Evolutionary conservation across 495 filamentous ascomycete genomes (phyloP).

Genomic region (Penicillium chermesinum): DNA sequence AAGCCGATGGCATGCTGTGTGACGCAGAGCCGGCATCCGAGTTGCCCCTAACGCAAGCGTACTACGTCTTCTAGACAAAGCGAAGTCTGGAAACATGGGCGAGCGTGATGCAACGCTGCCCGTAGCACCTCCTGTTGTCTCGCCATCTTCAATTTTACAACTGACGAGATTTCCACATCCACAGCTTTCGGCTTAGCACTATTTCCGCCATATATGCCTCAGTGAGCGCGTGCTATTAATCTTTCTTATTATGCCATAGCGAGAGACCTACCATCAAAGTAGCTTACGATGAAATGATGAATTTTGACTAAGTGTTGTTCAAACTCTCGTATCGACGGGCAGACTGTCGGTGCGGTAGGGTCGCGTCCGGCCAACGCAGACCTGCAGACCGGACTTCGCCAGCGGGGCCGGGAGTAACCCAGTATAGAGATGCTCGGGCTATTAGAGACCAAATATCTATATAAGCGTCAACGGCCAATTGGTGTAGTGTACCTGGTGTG

Average conservation of each 20-base stretch:
- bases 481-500: too few relatives aligned
- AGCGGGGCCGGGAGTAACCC: too few relatives aligned
- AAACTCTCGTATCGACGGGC: too few relatives aligned
- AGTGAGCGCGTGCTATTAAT: constrained; percentile 15
- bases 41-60: constrained; percentile 78
- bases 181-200: constrained; percentile 3
- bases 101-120: neutral
- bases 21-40: constrained; percentile 65
- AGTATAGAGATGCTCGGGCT: too few relatives aligned
- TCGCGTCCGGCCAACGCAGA: neutral
- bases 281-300: neutral
- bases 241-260: neutral
- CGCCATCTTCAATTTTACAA: neutral
- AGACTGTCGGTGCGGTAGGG: neutral
- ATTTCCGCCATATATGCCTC: constrained; percentile 17
- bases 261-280: neutral
- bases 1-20: constrained; percentile 78
- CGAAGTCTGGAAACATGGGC: neutral
- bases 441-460: neutral
- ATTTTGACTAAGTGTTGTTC: too few relatives aligned
- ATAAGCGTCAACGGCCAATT: too few relatives aligned
- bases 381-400: neutral
- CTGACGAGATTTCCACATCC: neutral
- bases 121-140: neutral
- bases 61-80: constrained; percentile 64